These are phyloP conservation scores for Dioszegia hungarica DNA, from an alignment of 768 basidiomycete species.

Conservation along the genomic window DNA sequence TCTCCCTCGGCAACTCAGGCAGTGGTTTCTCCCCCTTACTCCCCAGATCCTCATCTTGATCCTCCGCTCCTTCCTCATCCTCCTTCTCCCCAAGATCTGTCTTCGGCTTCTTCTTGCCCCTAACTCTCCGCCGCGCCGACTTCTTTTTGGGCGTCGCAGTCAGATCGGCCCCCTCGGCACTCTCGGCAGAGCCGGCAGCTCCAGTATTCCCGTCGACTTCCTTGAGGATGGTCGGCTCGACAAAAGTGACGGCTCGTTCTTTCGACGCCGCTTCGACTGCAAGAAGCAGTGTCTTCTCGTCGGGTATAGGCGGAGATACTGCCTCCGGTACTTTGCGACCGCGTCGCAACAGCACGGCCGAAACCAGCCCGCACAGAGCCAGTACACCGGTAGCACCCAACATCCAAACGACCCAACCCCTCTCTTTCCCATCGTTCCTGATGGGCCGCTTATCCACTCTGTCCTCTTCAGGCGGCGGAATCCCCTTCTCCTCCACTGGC, in stretches of 20 bases:
- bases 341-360: conserved; percentile 12
- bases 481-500: conserved; percentile 24
- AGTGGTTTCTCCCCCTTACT: conserved; percentile 35
- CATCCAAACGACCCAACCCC: conserved; percentile 10
- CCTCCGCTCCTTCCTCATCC: conserved; percentile 48
- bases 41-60: conserved; percentile 43
- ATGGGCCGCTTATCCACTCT: neutral
- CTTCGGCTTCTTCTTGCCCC: conserved; percentile 56
- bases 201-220: conserved; percentile 1
- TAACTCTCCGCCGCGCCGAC: conserved; percentile 41
- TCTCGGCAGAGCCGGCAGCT: no score
- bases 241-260: conserved; percentile 11
- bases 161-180: neutral
- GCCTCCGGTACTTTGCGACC: conserved; percentile 1
- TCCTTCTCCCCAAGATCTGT: conserved; percentile 38
- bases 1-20: conserved; percentile 34
- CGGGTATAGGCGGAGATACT: conserved; percentile 5
- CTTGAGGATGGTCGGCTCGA: conserved; percentile 6
- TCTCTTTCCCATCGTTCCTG: neutral
- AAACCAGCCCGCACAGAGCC: conserved; percentile 5
- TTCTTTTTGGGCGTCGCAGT: conserved; percentile 31
- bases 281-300: conserved; percentile 33
- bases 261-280: neutral
- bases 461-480: conserved; percentile 12
- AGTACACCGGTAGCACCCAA: conserved; percentile 17